Evolutionary conservation across 495 filamentous ascomycete species (phyloP), one percentile per base, ranked within the genome.

Genomic region (Penicillium roqueforti): DNA sequence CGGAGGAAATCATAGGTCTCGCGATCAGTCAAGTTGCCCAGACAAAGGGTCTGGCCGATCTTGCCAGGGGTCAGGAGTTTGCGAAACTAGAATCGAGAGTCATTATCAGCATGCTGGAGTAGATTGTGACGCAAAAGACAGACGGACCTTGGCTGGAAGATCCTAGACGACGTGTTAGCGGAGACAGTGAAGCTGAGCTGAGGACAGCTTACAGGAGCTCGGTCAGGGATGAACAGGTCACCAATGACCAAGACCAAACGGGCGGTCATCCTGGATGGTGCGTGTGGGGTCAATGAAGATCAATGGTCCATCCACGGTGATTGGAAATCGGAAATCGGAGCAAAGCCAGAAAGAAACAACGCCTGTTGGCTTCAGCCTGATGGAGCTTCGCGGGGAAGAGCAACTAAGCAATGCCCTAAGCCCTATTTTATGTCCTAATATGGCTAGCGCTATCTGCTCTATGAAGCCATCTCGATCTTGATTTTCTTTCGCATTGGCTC

Each of bases 51-150:
- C 71, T 99, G 93, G 55, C 87, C 88, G 65, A 99, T 99, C 76
- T 97, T 97, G 63, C 95, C 95, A 9, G 95, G 93, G 11, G 91
- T 88, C 60, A 99, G 85, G 70, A 99, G 93, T 69, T 97, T 97
- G 66, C 90, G 91, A 83, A 99, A 99, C 92, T 97, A 62, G 48
- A 46, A 61, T 31, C 47, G 52, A 45, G 25, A 37, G 40, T 9
- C 8, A 31, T 8, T 36, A 29, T 34, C 18, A 26, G 38, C 28
- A n/a, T 20, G 42, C 13, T 16, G 28, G 14, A 16, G 2, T 6
- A 23, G 13, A 53, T 41, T 37, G 43, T 36, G 37, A 1, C 22
- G 45, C 47, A 29, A 16, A 36, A 26, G 13, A 16, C n/a, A 41
- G 44, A 60, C 62, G 63, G 79, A 91, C 92, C 83, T 96, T 96